Conservation (phyloP, 306 rosid genomes). For the Quercus variabilis region DNA sequence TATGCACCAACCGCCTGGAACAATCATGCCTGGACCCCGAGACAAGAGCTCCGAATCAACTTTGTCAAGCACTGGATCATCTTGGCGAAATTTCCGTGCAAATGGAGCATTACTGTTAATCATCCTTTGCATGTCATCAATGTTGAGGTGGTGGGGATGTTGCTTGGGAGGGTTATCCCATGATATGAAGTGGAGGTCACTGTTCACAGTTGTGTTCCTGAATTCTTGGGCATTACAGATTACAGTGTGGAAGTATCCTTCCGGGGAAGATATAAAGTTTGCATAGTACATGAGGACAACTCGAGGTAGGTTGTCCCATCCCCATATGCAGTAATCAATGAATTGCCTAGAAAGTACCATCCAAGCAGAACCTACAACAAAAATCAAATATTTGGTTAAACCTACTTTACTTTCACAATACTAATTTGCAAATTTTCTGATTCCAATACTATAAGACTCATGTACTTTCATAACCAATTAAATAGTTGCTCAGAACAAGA, state of each 20-base stretch:
- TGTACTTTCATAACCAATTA: too few relatives aligned
- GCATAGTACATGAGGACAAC: conserved; percentile 90
- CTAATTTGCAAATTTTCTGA: background rate
- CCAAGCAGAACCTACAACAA: conserved; percentile 89
- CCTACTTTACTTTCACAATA: background rate
- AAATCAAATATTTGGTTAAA: conserved; percentile 24
- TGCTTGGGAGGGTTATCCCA: conserved; percentile 99
- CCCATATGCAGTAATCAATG: conserved; percentile 94
- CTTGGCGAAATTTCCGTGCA: conserved; percentile 78
- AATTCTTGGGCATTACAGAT: conserved; percentile 92
- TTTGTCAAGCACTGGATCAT: conserved; percentile 77
- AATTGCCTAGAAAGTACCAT: conserved; percentile 92
- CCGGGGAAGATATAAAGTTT: conserved; percentile 93
- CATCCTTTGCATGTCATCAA: conserved; percentile 64
- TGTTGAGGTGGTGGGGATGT: conserved; percentile 88
- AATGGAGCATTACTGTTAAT: conserved; percentile 83
- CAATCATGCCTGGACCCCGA: conserved; percentile 61
- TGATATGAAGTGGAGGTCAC: conserved; percentile 86
- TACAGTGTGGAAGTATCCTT: conserved; percentile 96
- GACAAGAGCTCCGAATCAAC: conserved; percentile 67
- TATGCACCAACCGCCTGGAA: conserved; percentile 97
- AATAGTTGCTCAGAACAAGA: background rate
- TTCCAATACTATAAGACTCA: background rate
- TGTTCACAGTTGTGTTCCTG: conserved; percentile 90
- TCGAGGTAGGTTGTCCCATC: conserved; percentile 99